Evolutionary conservation across 345 rosid species (phyloP).

Genomic region (Leavenworthia alabamica): DNA sequence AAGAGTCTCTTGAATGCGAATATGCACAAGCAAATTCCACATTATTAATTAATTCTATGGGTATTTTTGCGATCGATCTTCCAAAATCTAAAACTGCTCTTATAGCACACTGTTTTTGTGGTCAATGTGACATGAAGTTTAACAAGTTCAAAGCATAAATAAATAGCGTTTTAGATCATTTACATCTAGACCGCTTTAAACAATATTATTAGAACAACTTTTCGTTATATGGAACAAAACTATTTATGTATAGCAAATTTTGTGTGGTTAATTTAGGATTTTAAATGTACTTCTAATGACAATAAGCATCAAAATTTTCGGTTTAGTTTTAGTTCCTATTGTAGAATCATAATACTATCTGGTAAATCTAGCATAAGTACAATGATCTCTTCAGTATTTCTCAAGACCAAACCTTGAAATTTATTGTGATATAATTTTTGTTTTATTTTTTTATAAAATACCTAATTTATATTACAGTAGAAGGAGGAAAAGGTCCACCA

Average conservation of each 20-base stretch:
- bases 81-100: neutral
- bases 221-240: neutral
- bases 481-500: neutral
- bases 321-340: neutral
- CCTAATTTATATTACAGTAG: neutral
- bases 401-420: neutral
- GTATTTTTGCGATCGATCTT: neutral
- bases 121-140: neutral
- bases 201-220: neutral
- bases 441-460: neutral
- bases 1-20: constrained; percentile 6
- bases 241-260: neutral
- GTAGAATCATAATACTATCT: neutral
- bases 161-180: neutral
- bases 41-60: neutral
- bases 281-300: neutral
- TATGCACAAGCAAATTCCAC: neutral
- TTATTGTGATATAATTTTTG: neutral
- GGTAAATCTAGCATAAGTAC: neutral
- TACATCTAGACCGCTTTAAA: neutral
- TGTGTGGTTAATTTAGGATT: neutral
- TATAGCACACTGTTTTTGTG: neutral
- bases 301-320: neutral
- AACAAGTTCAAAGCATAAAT: neutral
- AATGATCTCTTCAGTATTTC: neutral